Base-by-base conservation (phyloP, 225 moss, liverwort and hornwort genomes). In the Antitrichia curtipendula region DNA sequence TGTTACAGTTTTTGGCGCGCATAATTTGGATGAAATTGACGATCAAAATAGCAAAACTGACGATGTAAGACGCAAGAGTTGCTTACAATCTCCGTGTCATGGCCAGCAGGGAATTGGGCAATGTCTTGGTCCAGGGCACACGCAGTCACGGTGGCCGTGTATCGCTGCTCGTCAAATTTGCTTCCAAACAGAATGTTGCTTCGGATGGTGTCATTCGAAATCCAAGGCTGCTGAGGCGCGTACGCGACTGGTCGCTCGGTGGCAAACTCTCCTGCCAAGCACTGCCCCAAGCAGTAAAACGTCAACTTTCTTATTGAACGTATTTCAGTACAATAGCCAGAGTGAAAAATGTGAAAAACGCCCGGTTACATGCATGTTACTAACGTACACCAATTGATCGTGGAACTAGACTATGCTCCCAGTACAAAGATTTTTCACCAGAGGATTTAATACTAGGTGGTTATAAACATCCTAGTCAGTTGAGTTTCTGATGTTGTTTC, bases 191-290 rank as follows among this genome's bases (percentile, higher is more conserved):
- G 41, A 36, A 97, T 93, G 86, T 97, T 97, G 68, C 90, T 88
- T 70, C 85, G 92, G 45, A 96, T 83, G 13, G 92, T 94, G 72
- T 93, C 93, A 84, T 97, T 96, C 75, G 93, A 49, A n/a, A 96
- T 96, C 97, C 97, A 97, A 19, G 97, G 97, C 70, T 96, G 96
- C 82, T 97, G 97, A 38, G 97, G 95, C 60, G 91, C 93, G 68
- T 94, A 97, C 16, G 94, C 93, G 24, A 96, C 94, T 27, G 87
- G 81, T 63, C 91, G 85, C 36, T 92, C 90, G 23, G 91, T 89
- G 45, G 88, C 83, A 59, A 91, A 91, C 11, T 49, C 78, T 63
- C 97, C 96, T 85, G 90, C 79, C 88, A 93, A 72, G 85, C 91
- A 90, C 92, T 93, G 86, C 68, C 80, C 86, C 84, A 70, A 70